These are phyloP conservation scores for Emergomyces africanus DNA, from an alignment of 2,329 filamentous ascomycete species.

Conservation along the genomic window DNA sequence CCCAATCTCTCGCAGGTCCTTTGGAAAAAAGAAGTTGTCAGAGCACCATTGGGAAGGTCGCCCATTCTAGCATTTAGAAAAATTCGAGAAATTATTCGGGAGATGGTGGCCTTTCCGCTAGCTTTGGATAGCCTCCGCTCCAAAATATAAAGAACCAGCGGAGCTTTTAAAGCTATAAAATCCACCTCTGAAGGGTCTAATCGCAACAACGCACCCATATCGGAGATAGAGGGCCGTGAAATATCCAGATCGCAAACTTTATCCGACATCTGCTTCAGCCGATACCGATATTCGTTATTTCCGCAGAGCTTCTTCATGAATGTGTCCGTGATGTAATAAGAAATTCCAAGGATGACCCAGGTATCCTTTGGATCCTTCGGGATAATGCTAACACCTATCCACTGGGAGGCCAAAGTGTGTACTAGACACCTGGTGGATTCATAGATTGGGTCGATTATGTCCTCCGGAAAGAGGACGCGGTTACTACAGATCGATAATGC, in stretches of 20 bases:
- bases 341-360: conserved; percentile 82
- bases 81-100: conserved; percentile 72
- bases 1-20: conserved; percentile 78
- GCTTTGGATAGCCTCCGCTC: conserved; percentile 84
- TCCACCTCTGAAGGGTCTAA: conserved; percentile 77
- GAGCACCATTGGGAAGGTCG: conserved; percentile 54
- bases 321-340: conserved; percentile 88
- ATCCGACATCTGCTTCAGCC: conserved; percentile 76
- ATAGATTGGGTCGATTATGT: conserved; percentile 74
- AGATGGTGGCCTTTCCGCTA: conserved; percentile 70
- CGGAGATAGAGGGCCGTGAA: conserved; percentile 66
- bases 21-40: conserved; percentile 66
- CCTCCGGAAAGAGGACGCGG: conserved; percentile 69
- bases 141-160: conserved; percentile 83
- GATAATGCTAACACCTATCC: conserved; percentile 87
- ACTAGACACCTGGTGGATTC: conserved; percentile 69
- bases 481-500: conserved; percentile 81
- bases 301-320: conserved; percentile 86
- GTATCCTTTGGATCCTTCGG: conserved; percentile 67
- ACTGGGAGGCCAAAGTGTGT: conserved; percentile 78
- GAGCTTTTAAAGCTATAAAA: conserved; percentile 82
- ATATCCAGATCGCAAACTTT: conserved; percentile 69
- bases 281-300: conserved; percentile 87
- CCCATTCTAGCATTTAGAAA: conserved; percentile 78
- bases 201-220: conserved; percentile 64